Percentiles rank a stretch among this genome's conserved stretches.
Evolutionary conservation across 257 asterid species (phyloP).

Genomic region (Penstemon eatonii): DNA sequence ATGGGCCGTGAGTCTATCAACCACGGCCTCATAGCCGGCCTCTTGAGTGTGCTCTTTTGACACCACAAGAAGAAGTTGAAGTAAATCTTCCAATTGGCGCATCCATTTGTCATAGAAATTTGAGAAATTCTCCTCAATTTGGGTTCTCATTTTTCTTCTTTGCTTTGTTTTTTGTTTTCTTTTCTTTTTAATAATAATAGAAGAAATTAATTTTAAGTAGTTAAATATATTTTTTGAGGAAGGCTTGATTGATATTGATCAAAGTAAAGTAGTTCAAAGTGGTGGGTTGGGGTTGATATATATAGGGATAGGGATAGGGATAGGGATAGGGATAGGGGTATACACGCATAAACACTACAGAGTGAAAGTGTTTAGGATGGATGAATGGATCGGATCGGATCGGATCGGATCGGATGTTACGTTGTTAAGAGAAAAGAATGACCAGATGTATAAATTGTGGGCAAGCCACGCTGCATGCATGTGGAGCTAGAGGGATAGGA

Average conservation of each 20-base stretch:
- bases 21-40: slow-evolving; percentile 19
- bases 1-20: slow-evolving; percentile 53
- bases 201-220: neutral
- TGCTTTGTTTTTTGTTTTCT: neutral
- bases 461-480: slow-evolving; percentile 26
- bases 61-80: slow-evolving; percentile 20
- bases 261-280: too few species aligned
- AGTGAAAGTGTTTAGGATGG: neutral
- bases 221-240: too few species aligned
- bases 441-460: slow-evolving; percentile 26
- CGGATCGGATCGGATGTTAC: neutral
- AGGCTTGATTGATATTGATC: too few species aligned
- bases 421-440: slow-evolving; percentile 26
- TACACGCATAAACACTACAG: too few species aligned
- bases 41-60: slow-evolving; percentile 10
- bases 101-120: slow-evolving; percentile 59
- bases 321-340: neutral
- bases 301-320: neutral
- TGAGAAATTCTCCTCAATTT: slow-evolving; percentile 38
- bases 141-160: slow-evolving; percentile 35
- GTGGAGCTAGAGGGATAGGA: neutral
- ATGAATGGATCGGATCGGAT: too few species aligned
- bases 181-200: neutral
- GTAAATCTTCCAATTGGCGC: slow-evolving; percentile 48
- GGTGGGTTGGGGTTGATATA: neutral